phyloP scores from a whole-genome alignment of 768 basidiomycete species.

The Collybia sordida region DNA sequence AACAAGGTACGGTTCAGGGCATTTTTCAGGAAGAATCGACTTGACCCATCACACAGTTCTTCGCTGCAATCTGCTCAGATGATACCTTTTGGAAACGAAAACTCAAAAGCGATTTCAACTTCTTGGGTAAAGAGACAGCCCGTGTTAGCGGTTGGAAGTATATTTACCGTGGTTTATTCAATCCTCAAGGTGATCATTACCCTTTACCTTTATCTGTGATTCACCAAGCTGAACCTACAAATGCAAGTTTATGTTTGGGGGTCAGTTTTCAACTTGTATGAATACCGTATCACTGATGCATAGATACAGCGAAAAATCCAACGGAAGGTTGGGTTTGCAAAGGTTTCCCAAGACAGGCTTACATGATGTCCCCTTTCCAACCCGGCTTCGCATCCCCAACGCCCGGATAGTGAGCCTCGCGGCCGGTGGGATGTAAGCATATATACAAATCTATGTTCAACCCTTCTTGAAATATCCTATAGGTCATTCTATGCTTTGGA shows the following conservation, averaged over 20 bases:
- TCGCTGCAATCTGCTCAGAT: slow-evolving; percentile 60
- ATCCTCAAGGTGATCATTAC: slow-evolving; percentile 61
- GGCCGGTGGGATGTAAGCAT: slow-evolving; percentile 78
- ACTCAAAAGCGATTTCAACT: slow-evolving; percentile 73
- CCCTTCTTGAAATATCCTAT: slow-evolving; percentile 3
- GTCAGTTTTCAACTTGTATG: slow-evolving; percentile 22
- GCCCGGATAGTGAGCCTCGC: slow-evolving; percentile 68
- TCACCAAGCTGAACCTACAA: slow-evolving; percentile 1
- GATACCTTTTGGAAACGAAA: slow-evolving; percentile 81
- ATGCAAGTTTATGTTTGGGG: slow-evolving; percentile 51
- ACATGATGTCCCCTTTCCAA: slow-evolving; percentile 60
- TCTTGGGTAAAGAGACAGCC: slow-evolving; percentile 68
- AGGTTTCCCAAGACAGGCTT: slow-evolving; percentile 30
- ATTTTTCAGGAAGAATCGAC: background rate
- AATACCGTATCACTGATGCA: slow-evolving; percentile 2
- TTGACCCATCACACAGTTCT: slow-evolving; percentile 35
- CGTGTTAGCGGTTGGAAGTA: slow-evolving; percentile 77
- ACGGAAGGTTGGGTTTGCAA: slow-evolving; percentile 63
- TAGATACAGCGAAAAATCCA: slow-evolving; percentile 49
- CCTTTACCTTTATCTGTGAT: background rate
- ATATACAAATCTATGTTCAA: background rate
- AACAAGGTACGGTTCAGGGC: slow-evolving; percentile 40
- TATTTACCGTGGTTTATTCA: slow-evolving; percentile 70
- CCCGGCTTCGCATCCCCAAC: slow-evolving; percentile 57
- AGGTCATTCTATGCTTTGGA: slow-evolving; percentile 91